Evolutionary conservation across 495 filamentous ascomycete species (phyloP), one percentile per base, ranked within the genome.

Genomic region (Penicillium pulvis): DNA sequence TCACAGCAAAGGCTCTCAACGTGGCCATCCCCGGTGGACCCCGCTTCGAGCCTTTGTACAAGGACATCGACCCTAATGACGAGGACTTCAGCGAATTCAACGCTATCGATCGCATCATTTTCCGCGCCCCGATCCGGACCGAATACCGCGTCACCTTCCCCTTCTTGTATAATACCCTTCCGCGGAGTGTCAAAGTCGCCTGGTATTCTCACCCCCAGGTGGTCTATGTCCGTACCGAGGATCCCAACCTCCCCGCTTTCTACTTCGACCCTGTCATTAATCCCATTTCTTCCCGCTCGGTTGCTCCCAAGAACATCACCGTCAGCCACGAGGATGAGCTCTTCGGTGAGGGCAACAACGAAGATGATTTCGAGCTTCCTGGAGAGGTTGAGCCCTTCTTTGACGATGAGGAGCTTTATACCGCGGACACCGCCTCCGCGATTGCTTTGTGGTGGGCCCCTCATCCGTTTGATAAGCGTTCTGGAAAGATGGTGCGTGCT

Each of bases 41-140:
- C 61, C 87, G 94, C 42, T 99, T 99, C 55, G 95, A 99, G 76
- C 95, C 95, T 16, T 75, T 99, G 11, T 99, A 98, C 80, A 99
- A 99, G 75, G 95, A 99, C 62, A 91, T 99, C 49, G 93, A 99
- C 69, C 95, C 95, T 31, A 98, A 99, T 66, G 93, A 98, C 66
- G 95, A 99, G 73, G 95, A 99, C 69, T 99, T 99, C 74, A 94
- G 95, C 69, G 95, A 99, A 73, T 99, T 99, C 84, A 99, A 99
- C 66, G 95, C 93, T 46, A 99, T 99, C 68, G 93, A 98, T 70
- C 91, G 95, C 58, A 99, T 99, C 73, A 99, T 99, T 64, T 99
- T 99, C 81, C 89, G 95, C 50, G 85, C 89, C 39, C 95, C 95
- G 4, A 96, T 98, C 64, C 86, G 93, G 52, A 99, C 93, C 20